A percentile compares a stretch with the other conserved stretches of the same genome.
These are phyloP conservation scores for Epicoccum nigrum DNA, from an alignment of 2,329 filamentous ascomycete species.

Conservation along the genomic window DNA sequence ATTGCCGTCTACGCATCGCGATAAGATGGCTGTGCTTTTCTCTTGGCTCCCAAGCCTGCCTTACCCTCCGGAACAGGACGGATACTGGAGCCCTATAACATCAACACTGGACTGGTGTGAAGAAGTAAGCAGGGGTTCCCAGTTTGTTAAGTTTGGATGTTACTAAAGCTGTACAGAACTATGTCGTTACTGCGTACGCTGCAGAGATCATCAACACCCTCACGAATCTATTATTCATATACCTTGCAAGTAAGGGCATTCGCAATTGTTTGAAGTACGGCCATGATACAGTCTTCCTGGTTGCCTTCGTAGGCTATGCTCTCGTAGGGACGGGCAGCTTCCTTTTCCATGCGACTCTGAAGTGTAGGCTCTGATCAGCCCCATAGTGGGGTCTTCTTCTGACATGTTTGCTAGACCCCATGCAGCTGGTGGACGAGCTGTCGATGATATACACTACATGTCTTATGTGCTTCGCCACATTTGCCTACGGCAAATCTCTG, in stretches of 20 bases:
- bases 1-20: background rate
- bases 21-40: slow-evolving; percentile 40
- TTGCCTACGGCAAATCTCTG: slow-evolving; percentile 68
- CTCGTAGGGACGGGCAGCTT: slow-evolving; percentile 67
- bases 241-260: slow-evolving; percentile 76
- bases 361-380: slow-evolving; percentile 56
- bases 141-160: background rate
- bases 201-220: slow-evolving; percentile 81
- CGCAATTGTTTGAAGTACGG: slow-evolving; percentile 72
- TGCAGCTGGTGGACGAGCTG: slow-evolving; percentile 73
- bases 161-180: slow-evolving; percentile 60
- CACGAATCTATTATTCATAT: slow-evolving; percentile 83
- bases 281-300: slow-evolving; percentile 76
- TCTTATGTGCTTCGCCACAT: slow-evolving; percentile 73
- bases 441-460: slow-evolving; percentile 76
- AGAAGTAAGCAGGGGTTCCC: slow-evolving; percentile 60
- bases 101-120: slow-evolving; percentile 81
- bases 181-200: slow-evolving; percentile 75
- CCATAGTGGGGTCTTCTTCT: slow-evolving; percentile 47
- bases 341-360: slow-evolving; percentile 67
- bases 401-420: slow-evolving; percentile 65
- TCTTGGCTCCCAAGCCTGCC: slow-evolving; percentile 53
- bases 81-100: slow-evolving; percentile 73
- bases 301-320: slow-evolving; percentile 68
- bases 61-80: slow-evolving; percentile 59